These are phyloP conservation scores for Penicillium verrucosum DNA, from an alignment of 2,329 filamentous ascomycete species.

Conservation along the genomic window DNA sequence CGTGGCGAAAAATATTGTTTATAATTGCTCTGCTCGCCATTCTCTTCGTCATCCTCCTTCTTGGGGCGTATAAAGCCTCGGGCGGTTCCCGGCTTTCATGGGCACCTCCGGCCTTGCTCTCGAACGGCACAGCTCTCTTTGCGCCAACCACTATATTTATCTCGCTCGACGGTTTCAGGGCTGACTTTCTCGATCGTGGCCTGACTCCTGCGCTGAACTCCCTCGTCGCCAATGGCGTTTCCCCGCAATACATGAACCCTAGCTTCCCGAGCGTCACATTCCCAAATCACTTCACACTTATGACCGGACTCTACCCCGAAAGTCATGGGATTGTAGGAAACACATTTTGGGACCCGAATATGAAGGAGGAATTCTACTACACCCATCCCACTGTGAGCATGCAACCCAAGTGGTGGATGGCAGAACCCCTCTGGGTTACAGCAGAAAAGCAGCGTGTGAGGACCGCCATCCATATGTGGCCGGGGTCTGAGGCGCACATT, in stretches of 20 bases:
- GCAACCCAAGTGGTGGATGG: conserved; percentile 89
- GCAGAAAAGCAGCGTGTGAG: conserved; percentile 77
- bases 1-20: conserved; percentile 37
- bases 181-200: conserved; percentile 81
- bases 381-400: conserved; percentile 73
- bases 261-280: conserved; percentile 97
- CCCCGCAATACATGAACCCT: conserved; percentile 86
- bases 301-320: conserved; percentile 89
- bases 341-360: conserved; percentile 81
- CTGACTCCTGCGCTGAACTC: conserved; percentile 78
- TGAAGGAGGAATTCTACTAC: conserved; percentile 81
- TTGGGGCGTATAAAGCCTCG: conserved; percentile 58
- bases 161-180: conserved; percentile 91
- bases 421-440: conserved; percentile 90
- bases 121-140: conserved; percentile 85
- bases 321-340: conserved; percentile 92
- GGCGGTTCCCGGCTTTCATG: conserved; percentile 31
- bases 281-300: conserved; percentile 91
- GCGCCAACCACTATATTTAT: conserved; percentile 89
- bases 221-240: conserved; percentile 79
- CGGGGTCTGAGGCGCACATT: conserved; percentile 87
- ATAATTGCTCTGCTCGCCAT: conserved; percentile 47
- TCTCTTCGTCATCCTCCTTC: conserved; percentile 55
- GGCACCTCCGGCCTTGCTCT: conserved; percentile 38
- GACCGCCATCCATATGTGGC: conserved; percentile 96